These are phyloP conservation scores for Beauveria caledonica DNA, from an alignment of 2,329 filamentous ascomycete genomes.

Conservation along the genomic window DNA sequence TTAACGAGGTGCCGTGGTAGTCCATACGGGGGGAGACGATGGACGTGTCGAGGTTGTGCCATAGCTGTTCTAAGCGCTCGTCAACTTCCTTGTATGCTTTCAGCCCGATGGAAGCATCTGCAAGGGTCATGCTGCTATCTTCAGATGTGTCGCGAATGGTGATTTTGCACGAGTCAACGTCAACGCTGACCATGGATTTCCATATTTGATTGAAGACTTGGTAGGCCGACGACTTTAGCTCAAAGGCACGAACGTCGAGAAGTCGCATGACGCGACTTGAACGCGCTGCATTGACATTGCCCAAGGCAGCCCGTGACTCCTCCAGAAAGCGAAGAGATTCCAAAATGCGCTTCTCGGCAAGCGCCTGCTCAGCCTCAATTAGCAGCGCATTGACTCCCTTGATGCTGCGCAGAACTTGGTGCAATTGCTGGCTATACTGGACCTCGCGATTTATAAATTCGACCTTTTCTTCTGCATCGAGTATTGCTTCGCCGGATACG, in stretches of 20 bases:
- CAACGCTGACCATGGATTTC: constrained; percentile 57
- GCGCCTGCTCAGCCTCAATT: constrained; percentile 50
- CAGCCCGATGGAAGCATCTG: constrained; percentile 47
- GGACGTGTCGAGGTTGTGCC: constrained; percentile 52
- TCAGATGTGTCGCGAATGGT: constrained; percentile 42
- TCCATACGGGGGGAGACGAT: constrained; percentile 54
- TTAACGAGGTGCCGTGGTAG: constrained; percentile 25
- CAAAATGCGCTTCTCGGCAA: constrained; percentile 45
- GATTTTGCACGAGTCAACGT: constrained; percentile 46
- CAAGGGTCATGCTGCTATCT: constrained; percentile 45
- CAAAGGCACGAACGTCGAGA: constrained; percentile 55
- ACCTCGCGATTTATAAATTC: constrained; percentile 51
- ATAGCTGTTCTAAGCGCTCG: constrained; percentile 50
- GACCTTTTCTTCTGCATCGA: constrained; percentile 45
- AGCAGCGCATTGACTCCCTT: constrained; percentile 53
- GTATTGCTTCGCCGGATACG: constrained; percentile 42
- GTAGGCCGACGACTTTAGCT: constrained; percentile 58
- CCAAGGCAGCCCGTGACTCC: constrained; percentile 50
- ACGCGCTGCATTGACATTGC: constrained; percentile 50
- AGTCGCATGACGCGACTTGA: constrained; percentile 56
- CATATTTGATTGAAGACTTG: constrained; percentile 63
- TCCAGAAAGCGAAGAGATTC: constrained; percentile 51
- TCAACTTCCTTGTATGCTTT: constrained; percentile 54
- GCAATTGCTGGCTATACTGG: constrained; percentile 50
- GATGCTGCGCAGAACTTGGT: constrained; percentile 41